Base-by-base conservation (phyloP, 108 stramenopile genomes). In the Cyclotella baltica region DNA sequence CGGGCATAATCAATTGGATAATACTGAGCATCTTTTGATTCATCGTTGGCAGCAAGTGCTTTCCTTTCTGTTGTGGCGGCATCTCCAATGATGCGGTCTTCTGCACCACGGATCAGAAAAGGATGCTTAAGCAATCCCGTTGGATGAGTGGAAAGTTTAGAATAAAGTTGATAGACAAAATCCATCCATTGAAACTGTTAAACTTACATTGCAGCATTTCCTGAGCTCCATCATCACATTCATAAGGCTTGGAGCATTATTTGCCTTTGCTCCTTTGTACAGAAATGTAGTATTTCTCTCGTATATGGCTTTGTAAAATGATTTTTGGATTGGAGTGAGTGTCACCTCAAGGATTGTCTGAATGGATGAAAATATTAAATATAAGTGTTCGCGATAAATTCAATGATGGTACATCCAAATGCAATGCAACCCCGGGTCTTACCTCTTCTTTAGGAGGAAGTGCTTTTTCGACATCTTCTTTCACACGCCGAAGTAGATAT, bases 171-270 rank as follows among this genome's bases (percentile, higher is more conserved):
- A 35, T 16, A 23, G 22, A 9, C 31, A 19, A 43, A 46, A 18
- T 22, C 85, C 51, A 89, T 89, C 4, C 40, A 6, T 43, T 43
- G 1, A 25, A 55, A 10, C 4, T 25, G 2, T 25, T 36, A 8
- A n/a, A 73, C 74, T 75, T 36, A 75, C 74, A 73, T 99, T 98
- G 82, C 98, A 98, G 72, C 93, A 96, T 78, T 98, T 98, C 40
- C 97, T 75, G 0, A 98, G 90, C 75, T 98, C 98, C 98, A 98
- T 98, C 93, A 97, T 90, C 25, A 98, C 93, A 84, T 98, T 98
- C 96, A 97, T 97, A 38, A 98, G 80, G 66, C 90, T 91, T 19
- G 94, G 94, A 13, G 91, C 85, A 69, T 95, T 95, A 50, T 82
- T 90, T n/a, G 90, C 85, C 69, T 92, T 93, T 0, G 92, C 73